phyloP scores from a whole-genome alignment of 352 stramenopile species.

The Globisporangium parvum region DNA sequence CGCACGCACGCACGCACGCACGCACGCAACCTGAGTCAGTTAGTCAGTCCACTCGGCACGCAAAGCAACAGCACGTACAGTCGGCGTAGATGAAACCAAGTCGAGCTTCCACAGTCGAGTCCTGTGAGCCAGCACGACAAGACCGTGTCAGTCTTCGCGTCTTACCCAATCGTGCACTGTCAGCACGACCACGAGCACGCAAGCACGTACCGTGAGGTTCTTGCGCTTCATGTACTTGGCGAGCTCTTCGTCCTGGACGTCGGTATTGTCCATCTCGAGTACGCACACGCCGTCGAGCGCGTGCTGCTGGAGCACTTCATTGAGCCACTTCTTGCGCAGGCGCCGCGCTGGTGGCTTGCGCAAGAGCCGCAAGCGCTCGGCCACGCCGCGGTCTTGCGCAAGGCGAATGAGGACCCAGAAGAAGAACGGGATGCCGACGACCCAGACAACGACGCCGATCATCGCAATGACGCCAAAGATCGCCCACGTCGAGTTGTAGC shows the following conservation, averaged over 20 bases:
- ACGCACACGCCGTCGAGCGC: constrained; percentile 38
- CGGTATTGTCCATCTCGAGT: constrained; percentile 40
- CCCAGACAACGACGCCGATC: constrained; percentile 56
- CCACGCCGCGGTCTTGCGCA: constrained; percentile 52
- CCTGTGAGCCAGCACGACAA: constrained; percentile 16
- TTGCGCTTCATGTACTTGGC: constrained; percentile 72
- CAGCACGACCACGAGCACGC: constrained; percentile 1
- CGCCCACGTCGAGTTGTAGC: constrained; percentile 58
- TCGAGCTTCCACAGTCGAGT: constrained; percentile 57
- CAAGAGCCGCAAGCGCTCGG: constrained; percentile 38
- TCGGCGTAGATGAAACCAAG: constrained; percentile 78
- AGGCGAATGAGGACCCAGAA: constrained; percentile 71
- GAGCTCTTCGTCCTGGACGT: constrained; percentile 62
- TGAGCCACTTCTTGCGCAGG: constrained; percentile 58
- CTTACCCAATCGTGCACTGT: not conserved
- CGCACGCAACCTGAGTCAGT: too few relatives aligned
- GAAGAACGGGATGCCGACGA: constrained; percentile 73
- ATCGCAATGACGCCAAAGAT: constrained; percentile 56
- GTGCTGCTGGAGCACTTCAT: constrained; percentile 47
- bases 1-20: too few relatives aligned
- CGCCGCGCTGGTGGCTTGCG: constrained; percentile 27
- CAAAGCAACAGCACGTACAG: constrained; percentile 27
- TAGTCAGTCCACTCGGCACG: not conserved
- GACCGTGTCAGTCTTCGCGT: not conserved
- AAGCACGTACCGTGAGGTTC: constrained; percentile 43